phyloP scores from a whole-genome alignment of 257 asterid genomes.

The Paraleonurus japonicus region DNA sequence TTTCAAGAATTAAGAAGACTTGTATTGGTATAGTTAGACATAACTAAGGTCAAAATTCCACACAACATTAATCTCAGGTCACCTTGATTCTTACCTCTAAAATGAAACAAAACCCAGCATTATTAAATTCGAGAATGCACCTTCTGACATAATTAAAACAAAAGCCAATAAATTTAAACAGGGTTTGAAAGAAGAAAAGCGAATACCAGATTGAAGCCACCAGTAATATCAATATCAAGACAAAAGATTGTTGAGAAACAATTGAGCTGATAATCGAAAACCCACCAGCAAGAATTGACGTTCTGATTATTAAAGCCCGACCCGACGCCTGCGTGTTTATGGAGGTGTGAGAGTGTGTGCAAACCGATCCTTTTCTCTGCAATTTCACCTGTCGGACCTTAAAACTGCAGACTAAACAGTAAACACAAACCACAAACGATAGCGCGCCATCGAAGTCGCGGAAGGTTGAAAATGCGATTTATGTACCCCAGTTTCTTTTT shows the following conservation, averaged over 20 bases:
- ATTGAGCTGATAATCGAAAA: conserved; percentile 23
- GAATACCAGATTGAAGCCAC: background rate
- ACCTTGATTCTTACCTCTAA: background rate
- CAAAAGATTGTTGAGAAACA: background rate
- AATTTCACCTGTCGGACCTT: conserved; percentile 19
- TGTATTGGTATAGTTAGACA: background rate
- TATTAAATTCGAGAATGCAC: background rate
- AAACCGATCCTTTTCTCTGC: conserved; percentile 20
- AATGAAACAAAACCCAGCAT: background rate
- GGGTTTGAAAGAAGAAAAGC: background rate
- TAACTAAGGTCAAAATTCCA: background rate
- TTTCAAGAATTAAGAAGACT: background rate
- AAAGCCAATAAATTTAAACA: background rate
- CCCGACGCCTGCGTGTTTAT: background rate
- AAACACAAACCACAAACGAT: conserved; percentile 21
- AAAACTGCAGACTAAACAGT: conserved; percentile 16
- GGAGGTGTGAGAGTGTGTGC: background rate
- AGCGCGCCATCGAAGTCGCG: conserved; percentile 20
- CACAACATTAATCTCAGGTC: background rate
- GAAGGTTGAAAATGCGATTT: rapidly evolving
- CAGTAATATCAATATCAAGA: background rate
- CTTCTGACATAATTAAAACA: background rate
- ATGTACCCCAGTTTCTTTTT: too few relatives aligned
- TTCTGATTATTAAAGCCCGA: background rate
- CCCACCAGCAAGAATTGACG: conserved; percentile 24